Evolutionary conservation across 345 rosid species (phyloP), one percentile per base, ranked within the genome.

Genomic region (Arabis alpina): DNA sequence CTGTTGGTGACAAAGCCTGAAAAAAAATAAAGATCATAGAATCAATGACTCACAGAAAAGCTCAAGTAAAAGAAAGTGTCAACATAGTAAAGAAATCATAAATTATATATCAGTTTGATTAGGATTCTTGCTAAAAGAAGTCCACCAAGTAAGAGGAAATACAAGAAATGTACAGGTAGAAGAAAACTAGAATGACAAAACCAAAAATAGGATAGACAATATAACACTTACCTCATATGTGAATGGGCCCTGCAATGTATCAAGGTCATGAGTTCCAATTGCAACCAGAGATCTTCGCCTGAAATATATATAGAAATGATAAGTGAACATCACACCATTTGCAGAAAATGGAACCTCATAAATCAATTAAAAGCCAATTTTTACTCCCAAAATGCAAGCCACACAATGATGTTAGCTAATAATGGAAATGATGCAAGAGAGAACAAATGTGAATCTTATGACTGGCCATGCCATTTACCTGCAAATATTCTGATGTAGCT

Each of bases 181-280:
- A 10, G 41, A 44, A 7, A 24, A 24, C 10, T 19, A 56, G 27
- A 41, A 56, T 36, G 61, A 16, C 10, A 34, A 37, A 5, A 37
- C 16, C 11, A 37, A 63, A 45, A 16, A 16, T 16, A n/a, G 44
- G 49, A 40, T 32, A 19, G 55, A 34, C 12, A 6, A 5, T 40
- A 59, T 24, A 23, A 58, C 9, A 76, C 6, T 63, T 6, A 89
- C 99, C 97, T 91, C 99, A 75, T 91, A 91, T 8, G 95, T 85
- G 82, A 94, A 91, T 68, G 96, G 96, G 41, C 90, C 97, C 75
- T 88, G 78, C 72, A 94, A 76, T 2, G 87, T 86, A 76, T 93
- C 98, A 81, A 93, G 79, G 80, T 93, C 98, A 82, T 93, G 98
- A 45, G 97, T 94, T 65, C 99, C 99, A 72, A 94, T 94, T 8